Evolutionary conservation across 1,139 yeast species (phyloP), one percentile per base, ranked within the genome.

Genomic region (Nakaseomyces kungkrabaensis): DNA sequence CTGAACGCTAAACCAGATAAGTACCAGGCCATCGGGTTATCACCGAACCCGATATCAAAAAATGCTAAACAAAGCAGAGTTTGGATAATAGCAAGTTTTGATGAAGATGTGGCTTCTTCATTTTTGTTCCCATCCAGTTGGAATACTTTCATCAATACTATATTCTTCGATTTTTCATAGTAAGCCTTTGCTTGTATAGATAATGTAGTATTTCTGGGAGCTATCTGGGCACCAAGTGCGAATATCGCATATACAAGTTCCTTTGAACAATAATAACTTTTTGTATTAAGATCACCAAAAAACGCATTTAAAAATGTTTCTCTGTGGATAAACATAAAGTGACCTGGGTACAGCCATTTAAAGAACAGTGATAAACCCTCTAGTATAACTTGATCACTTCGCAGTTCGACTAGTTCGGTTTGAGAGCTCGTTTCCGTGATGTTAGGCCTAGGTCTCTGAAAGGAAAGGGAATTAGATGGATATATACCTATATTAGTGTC

Each of bases 331-430:
- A 79, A 79, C 74, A 77, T 73, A 58, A 76, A 77, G 56, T 77
- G 77, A 55, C 77, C 82, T 2, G 85, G 84, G 54, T 80, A 80
- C 56, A 78, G 76, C 83, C 84, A 79, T 42, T 76, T 75, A 61
- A 80, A 80, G 59, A 79, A 80, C 13, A 75, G 61, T 49, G 77
- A 74, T 40, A 79, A 48, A 3, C 65, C 59, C 29, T 55, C 52
- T 56, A 62, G 76, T 70, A 52, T 73, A 67, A 50, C 72, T 60
- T 52, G 78, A 24, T 70, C 49, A 50, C 77, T 74, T 3, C 77
- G 76, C 10, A 82, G 78, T 55, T 75, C 77, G 3, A 54, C 50
- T 40, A 24, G 75, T 70, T 3, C 75, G 51, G 48, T 52, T 38
- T 48, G 51, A 50, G 50, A 48, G 25, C 47, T 49, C 4, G 47